Base-by-base conservation (phyloP, 139 green algal species). In the Ettlia oleoabundans region DNA sequence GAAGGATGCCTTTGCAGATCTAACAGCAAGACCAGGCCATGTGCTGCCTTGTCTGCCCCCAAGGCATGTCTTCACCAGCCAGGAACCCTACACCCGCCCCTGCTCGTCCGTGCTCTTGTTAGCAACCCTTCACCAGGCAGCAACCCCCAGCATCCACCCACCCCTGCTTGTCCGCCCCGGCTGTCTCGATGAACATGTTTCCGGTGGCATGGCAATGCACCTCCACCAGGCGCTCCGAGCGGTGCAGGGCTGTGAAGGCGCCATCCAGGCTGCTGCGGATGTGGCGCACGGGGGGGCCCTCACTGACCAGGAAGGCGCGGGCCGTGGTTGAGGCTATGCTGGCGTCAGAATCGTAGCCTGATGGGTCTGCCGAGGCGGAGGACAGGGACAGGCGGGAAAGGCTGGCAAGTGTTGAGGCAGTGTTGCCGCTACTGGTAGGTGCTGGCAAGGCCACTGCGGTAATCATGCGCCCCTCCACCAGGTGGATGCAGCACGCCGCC, bases 381-480 rank as follows among this genome's bases (percentile, higher is more conserved):
- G 38, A n/a, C 21, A 35, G 18, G 35, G 38, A 24, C 3, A n/a
- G n/a, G n/a, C 66, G 35, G 35, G 30, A 35, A 19, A 3, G 19
- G n/a, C n/a, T n/a, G n/a, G n/a, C n/a, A n/a, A n/a, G n/a, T n/a
- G n/a, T n/a, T n/a, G n/a, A n/a, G n/a, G n/a, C n/a, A n/a, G n/a
- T n/a, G n/a, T n/a, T n/a, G n/a, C n/a, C n/a, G n/a, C n/a, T n/a
- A n/a, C n/a, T n/a, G n/a, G n/a, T n/a, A n/a, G n/a, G n/a, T n/a
- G n/a, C n/a, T n/a, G 65, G 65, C 40, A 84, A 52, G 10, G 37
- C 51, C 30, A 83, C 58, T 2, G 64, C 40, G 2, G 63, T 78
- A 35, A 86, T 76, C 75, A 84, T 84, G 61, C 75, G 61, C 21
- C 82, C 82, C 38, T 84, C 75, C 53, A 86, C 68, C 15, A 78